Evolutionary conservation across 371 early-diverging fungal species (phyloP).

Genomic region (Choanephora cucurbitarum): DNA sequence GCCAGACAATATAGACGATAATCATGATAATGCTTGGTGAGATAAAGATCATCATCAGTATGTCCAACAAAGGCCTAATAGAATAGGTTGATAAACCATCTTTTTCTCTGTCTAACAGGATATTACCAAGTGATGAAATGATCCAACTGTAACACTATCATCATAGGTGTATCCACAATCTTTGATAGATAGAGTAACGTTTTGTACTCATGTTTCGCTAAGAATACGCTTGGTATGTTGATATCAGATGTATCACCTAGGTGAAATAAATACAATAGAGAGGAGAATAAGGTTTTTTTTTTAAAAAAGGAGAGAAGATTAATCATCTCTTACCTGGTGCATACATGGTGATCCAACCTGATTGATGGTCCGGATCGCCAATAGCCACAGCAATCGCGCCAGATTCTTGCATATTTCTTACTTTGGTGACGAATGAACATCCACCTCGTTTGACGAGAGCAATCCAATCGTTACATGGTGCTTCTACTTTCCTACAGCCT

Average conservation of each 20-base stretch:
- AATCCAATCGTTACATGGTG: constrained; percentile 64
- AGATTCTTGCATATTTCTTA: constrained; percentile 83
- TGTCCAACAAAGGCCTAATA: constrained; percentile 65
- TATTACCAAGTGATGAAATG: constrained; percentile 39
- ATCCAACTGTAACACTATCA: constrained; percentile 37
- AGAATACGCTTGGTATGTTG: constrained; percentile 74
- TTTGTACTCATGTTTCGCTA: constrained; percentile 66
- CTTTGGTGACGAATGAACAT: constrained; percentile 87
- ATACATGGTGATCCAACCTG: constrained; percentile 87
- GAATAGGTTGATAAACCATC: no score
- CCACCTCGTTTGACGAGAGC: constrained; percentile 83
- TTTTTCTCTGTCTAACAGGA: no score
- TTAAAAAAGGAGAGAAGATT: background rate
- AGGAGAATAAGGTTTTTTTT: no score
- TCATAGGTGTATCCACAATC: constrained; percentile 43
- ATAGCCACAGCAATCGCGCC: constrained; percentile 90
- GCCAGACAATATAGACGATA: constrained; percentile 69
- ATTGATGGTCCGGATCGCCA: constrained; percentile 73
- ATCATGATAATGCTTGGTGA: constrained; percentile 71
- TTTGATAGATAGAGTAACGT: constrained; percentile 46
- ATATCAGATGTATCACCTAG: constrained; percentile 76
- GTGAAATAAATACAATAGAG: constrained; percentile 2
- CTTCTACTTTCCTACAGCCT: constrained; percentile 40
- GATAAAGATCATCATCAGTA: constrained; percentile 67
- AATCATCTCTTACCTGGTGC: constrained; percentile 67